Evolutionary conservation across 1,139 yeast species (phyloP).

Genomic region (Geotrichum carabidarum): DNA sequence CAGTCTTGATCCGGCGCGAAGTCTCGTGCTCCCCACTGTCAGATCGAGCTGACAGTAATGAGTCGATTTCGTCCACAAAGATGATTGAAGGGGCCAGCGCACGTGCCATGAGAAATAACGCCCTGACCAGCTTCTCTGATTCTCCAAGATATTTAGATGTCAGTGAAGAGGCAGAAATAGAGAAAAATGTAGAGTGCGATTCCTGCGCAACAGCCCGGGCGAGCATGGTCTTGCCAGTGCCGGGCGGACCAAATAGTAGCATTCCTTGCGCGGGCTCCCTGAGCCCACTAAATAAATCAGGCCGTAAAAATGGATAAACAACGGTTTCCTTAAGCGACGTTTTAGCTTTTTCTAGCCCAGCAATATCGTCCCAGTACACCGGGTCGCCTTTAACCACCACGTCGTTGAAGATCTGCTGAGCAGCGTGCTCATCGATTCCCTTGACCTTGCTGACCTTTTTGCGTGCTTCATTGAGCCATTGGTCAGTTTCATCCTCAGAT

Average conservation of each 20-base stretch:
- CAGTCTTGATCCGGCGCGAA: constrained; percentile 85
- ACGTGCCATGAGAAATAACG: constrained; percentile 78
- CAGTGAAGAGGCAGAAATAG: constrained; percentile 85
- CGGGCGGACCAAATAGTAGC: constrained; percentile 96
- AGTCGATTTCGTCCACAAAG: constrained; percentile 94
- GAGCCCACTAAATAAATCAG: constrained; percentile 84
- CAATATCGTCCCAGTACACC: constrained; percentile 95
- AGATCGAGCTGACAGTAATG: constrained; percentile 73
- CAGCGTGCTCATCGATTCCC: constrained; percentile 59
- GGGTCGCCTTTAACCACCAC: constrained; percentile 93
- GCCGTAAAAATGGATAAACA: constrained; percentile 90
- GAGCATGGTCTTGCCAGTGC: constrained; percentile 96
- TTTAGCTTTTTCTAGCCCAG: constrained; percentile 88
- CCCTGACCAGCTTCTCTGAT: constrained; percentile 87
- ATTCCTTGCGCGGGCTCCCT: constrained; percentile 96
- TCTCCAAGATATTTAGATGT: constrained; percentile 88
- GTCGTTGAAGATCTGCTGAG: constrained; percentile 80
- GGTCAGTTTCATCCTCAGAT: constrained; percentile 21
- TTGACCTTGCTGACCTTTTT: constrained; percentile 33
- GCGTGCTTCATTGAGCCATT: constrained; percentile 31
- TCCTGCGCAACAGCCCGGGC: constrained; percentile 98
- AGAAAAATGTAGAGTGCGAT: constrained; percentile 87
- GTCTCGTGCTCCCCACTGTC: constrained; percentile 89
- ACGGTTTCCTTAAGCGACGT: constrained; percentile 90
- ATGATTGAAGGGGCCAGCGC: constrained; percentile 89